Base-by-base conservation (phyloP, 2,329 filamentous ascomycete genomes). In the Trichoderma hamatum region DNA sequence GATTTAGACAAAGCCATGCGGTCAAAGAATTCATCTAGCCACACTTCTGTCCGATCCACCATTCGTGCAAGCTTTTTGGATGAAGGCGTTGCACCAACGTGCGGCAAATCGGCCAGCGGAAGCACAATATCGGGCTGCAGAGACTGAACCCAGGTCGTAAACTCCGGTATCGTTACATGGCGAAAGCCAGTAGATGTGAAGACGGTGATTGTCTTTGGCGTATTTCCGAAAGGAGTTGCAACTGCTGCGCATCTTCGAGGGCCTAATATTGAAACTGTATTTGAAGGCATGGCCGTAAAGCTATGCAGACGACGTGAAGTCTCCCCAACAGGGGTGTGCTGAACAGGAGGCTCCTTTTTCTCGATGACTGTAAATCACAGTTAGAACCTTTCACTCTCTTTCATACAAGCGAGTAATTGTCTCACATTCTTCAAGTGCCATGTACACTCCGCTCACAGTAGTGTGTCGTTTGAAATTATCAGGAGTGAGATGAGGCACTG, bases 381-480 rank as follows among this genome's bases (percentile, higher is more conserved):
- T 68, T 24, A 68, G 32, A 6, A 54, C 16, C 6, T 19, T n/a
- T 43, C 3, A 3, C 19, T 21, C 5, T 21, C 21, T 5, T 9
- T 39, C 7, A 54, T 3, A 30, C 19, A 14, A n/a, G 2, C 0
- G 14, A 14, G 14, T 6, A 30, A 13, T 19, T 5, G 3, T 80
- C 92, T 80, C 85, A 97, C 96, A 98, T 80, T 99, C 96, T 84
- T 99, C 96, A 32, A 98, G 82, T 0, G 91, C 92, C 75, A 96
- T 83, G 77, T 97, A 97, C 3, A 92, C 84, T 30, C 91, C 92
- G 32, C 83, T 82, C 70, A 96, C 84, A 5, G 85, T 78, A 1
- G 90, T 89, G 74, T 91, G 84, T 67, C 88, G 89, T 51, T 81
- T 78, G 72, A 96, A 84, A 71, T 91, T 91, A 82, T 99, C 96